Evolutionary conservation across 225 moss, liverwort and hornwort species (phyloP).

Genomic region (Marchantia paleacea): DNA sequence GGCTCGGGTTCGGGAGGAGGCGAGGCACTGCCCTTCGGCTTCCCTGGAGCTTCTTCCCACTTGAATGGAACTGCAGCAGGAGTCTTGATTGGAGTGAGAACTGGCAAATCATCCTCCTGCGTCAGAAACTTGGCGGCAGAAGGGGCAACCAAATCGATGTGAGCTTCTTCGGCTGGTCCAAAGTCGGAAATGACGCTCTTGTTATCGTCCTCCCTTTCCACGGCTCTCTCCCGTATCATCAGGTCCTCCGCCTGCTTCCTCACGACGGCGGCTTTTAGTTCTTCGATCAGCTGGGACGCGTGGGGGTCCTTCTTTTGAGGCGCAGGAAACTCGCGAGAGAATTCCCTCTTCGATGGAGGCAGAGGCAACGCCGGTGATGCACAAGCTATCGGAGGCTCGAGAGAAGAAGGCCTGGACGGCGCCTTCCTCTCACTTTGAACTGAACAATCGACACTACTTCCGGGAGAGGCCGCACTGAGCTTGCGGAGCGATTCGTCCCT

Average conservation of each 20-base stretch:
- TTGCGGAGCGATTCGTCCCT: conserved; percentile 43
- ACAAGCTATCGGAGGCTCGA: conserved; percentile 9
- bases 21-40: conserved; percentile 43
- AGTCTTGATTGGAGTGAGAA: conserved; percentile 49
- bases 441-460: conserved; percentile 43
- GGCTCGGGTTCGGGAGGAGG: conserved; percentile 28
- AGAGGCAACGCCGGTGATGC: conserved; percentile 27
- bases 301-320: conserved; percentile 37
- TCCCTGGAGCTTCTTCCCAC: conserved; percentile 85
- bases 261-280: conserved; percentile 45
- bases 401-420: neutral
- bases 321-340: conserved; percentile 23
- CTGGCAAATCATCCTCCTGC: conserved; percentile 55
- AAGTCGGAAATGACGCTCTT: conserved; percentile 44
- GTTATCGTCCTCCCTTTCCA: conserved; percentile 36
- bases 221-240: neutral
- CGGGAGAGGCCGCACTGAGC: conserved; percentile 27
- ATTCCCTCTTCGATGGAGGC: conserved; percentile 32
- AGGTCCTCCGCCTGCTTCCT: conserved; percentile 37
- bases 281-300: conserved; percentile 43
- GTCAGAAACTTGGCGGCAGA: conserved; percentile 71
- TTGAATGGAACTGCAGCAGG: conserved; percentile 67
- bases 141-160: conserved; percentile 69
- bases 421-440: conserved; percentile 31
- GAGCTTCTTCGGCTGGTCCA: conserved; percentile 36